Evolutionary conservation across 345 rosid genomes (phyloP).

Genomic region (Cardamine occulta): DNA sequence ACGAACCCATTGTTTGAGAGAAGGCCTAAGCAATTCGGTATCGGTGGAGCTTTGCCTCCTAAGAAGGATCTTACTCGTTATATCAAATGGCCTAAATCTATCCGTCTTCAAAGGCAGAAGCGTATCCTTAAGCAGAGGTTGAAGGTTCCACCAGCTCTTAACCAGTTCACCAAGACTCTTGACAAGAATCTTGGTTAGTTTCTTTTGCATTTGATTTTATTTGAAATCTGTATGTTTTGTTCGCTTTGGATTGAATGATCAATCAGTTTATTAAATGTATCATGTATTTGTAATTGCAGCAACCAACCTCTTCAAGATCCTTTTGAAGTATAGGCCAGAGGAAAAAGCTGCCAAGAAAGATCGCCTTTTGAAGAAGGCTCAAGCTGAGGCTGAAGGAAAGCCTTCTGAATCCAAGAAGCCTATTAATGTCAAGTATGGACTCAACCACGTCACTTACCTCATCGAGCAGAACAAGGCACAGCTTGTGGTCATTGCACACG

Average conservation of each 20-base stretch:
- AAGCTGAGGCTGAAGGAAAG: conserved; percentile 70
- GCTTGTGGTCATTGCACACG: conserved; percentile 80
- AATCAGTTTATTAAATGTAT: not conserved
- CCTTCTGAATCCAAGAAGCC: conserved; percentile 68
- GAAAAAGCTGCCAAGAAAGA: conserved; percentile 75
- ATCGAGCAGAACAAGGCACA: conserved; percentile 84
- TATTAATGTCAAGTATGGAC: conserved; percentile 69
- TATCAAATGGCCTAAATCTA: conserved; percentile 73
- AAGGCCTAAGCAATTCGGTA: conserved; percentile 85
- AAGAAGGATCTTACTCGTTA: conserved; percentile 79
- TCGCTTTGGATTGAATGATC: not conserved
- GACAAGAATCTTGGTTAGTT: conserved; percentile 76
- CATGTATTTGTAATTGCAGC: conserved; percentile 46
- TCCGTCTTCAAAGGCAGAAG: conserved; percentile 76
- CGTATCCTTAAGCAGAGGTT: conserved; percentile 79
- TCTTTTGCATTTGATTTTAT: not conserved
- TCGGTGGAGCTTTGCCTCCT: conserved; percentile 87
- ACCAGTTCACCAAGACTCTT: conserved; percentile 88
- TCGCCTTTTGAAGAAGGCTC: conserved; percentile 63
- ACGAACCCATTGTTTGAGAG: conserved; percentile 79
- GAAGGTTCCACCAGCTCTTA: conserved; percentile 88
- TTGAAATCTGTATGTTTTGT: not conserved
- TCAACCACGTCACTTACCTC: conserved; percentile 73
- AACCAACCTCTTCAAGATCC: conserved; percentile 59
- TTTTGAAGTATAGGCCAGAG: conserved; percentile 71